A percentile compares a stretch with the other conserved stretches of the same genome.
phyloP scores from a whole-genome alignment of 805 yeast species.

The Hanseniaspora pseudoguilliermondii region DNA sequence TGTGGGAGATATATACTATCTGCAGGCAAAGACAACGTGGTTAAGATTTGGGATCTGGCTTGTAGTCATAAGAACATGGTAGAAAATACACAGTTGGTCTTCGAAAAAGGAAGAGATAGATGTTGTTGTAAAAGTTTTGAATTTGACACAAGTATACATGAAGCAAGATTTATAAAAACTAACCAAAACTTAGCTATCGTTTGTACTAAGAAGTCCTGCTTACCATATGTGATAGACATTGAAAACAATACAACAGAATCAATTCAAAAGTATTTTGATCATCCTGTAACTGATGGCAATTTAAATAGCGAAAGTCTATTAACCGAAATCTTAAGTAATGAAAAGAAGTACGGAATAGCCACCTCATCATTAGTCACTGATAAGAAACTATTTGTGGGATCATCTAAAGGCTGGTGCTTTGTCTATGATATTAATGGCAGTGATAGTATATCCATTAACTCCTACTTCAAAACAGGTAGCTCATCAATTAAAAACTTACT shows the following conservation, averaged over 20 bases:
- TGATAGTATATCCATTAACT: conserved; percentile 27
- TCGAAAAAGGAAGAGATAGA: conserved; percentile 14
- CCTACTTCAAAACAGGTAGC: conserved; percentile 45
- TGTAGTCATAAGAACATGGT: conserved; percentile 17
- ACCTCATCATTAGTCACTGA: neutral
- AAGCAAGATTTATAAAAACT: conserved; percentile 39
- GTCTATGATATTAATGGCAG: conserved; percentile 26
- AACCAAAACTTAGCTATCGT: conserved; percentile 39
- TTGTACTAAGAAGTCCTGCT: conserved; percentile 50
- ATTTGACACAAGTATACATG: conserved; percentile 68
- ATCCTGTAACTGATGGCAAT: neutral
- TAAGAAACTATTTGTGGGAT: conserved; percentile 52
- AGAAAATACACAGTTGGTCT: neutral
- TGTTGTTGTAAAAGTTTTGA: conserved; percentile 32
- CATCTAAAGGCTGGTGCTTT: conserved; percentile 66
- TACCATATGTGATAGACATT: conserved; percentile 27
- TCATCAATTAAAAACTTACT: conserved; percentile 60
- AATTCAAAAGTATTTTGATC: neutral
- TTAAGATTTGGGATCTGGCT: conserved; percentile 66
- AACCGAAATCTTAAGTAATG: neutral
- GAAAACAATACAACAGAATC: neutral
- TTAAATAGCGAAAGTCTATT: conserved; percentile 14
- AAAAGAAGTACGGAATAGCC: conserved; percentile 15
- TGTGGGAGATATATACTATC: conserved; percentile 59
- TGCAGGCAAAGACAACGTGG: conserved; percentile 70